Percentiles rank a stretch among this genome's conserved stretches.
These are phyloP conservation scores for Penicillium sumatraense DNA, from an alignment of 2,329 filamentous ascomycete genomes.

Conservation along the genomic window DNA sequence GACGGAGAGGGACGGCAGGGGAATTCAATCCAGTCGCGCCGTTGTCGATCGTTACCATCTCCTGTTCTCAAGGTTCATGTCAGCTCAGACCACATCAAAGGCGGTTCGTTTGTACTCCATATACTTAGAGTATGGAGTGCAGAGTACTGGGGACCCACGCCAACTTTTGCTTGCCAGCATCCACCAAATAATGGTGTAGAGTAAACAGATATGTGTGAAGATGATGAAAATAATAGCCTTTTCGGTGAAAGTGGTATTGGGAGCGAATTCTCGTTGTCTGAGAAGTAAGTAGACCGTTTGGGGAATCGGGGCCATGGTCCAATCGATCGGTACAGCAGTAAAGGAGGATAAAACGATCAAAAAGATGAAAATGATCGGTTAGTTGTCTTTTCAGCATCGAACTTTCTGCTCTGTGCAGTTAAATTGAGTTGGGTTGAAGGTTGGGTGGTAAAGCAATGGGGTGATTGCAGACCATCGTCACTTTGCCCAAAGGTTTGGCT, in stretches of 20 bases:
- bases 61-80: not conserved
- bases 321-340: too few species aligned
- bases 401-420: too few species aligned
- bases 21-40: not conserved
- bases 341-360: too few species aligned
- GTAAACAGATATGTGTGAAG: not conserved
- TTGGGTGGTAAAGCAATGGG: too few species aligned
- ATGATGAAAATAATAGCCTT: conserved; percentile 1
- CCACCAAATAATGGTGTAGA: conserved; percentile 7
- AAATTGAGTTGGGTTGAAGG: too few species aligned
- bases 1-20: not conserved
- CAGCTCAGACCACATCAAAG: not conserved
- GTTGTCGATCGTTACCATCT: not conserved
- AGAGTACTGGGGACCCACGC: not conserved
- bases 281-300: not conserved
- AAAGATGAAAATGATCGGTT: too few species aligned
- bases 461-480: too few species aligned
- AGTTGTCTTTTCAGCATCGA: too few species aligned
- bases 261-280: not conserved
- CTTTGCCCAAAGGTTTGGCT: too few species aligned
- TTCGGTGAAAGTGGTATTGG: conserved; percentile 3
- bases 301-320: conserved; percentile 4
- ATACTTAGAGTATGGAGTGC: not conserved
- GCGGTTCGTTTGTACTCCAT: too few species aligned
- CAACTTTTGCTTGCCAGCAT: not conserved